A percentile compares a stretch with the other conserved stretches of the same genome.
phyloP scores from a whole-genome alignment of 139 green algal genomes.

The Picochlorum sp. region DNA sequence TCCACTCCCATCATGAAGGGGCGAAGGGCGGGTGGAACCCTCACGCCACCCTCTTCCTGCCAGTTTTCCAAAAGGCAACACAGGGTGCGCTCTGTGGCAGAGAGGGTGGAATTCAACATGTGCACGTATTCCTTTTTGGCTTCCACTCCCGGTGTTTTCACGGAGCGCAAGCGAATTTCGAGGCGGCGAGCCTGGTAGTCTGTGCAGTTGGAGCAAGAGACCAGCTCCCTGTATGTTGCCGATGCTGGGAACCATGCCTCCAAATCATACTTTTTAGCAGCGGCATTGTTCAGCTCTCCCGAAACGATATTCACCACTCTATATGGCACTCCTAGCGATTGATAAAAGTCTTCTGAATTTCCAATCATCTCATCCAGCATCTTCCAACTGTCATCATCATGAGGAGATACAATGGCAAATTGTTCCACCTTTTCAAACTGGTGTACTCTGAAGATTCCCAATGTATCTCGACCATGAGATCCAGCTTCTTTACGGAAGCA shows the following conservation, averaged over 20 bases:
- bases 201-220: conserved; percentile 97
- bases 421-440: conserved; percentile 99
- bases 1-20: conserved; percentile 88
- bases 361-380: conserved; percentile 94
- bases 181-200: conserved; percentile 88
- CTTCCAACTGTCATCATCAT: conserved; percentile 82
- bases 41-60: conserved; percentile 37
- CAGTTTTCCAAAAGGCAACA: conserved; percentile 98
- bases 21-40: conserved; percentile 60
- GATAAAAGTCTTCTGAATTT: conserved; percentile 79
- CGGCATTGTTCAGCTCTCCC: conserved; percentile 95
- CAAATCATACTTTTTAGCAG: conserved; percentile 99
- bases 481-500: conserved; percentile 99
- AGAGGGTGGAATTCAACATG: conserved; percentile 96
- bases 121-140: conserved; percentile 85
- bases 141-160: conserved; percentile 50
- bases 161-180: conserved; percentile 64
- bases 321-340: conserved; percentile 77
- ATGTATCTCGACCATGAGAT: conserved; percentile 78
- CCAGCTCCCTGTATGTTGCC: conserved; percentile 86
- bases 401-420: conserved; percentile 80
- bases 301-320: conserved; percentile 95
- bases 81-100: conserved; percentile 91
- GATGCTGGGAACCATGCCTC: conserved; percentile 97
- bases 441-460: conserved; percentile 89